phyloP scores from a whole-genome alignment of 768 basidiomycete genomes.

The Hebeloma cylindrosporum region DNA sequence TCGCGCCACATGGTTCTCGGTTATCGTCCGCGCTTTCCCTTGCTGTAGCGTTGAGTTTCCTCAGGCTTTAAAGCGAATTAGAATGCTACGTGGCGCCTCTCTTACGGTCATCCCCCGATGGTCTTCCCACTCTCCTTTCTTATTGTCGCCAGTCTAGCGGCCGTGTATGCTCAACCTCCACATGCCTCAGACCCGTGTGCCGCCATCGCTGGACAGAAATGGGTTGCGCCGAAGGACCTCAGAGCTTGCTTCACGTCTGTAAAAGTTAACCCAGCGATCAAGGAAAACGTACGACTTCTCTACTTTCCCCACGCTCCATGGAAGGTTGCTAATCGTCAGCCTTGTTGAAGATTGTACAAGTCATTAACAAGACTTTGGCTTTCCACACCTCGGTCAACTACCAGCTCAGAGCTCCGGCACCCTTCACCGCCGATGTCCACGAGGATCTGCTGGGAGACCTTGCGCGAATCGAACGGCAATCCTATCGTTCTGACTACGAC shows the following conservation, averaged over 20 bases:
- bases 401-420: conserved; percentile 51
- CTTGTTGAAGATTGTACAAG: conserved; percentile 50
- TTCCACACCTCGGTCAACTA: conserved; percentile 68
- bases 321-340: not conserved
- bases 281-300: conserved; percentile 47
- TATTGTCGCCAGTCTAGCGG: conserved; percentile 11
- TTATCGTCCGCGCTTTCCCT: conserved; percentile 11
- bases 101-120: conserved; percentile 8
- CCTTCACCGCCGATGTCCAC: conserved; percentile 54
- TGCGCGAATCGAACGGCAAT: conserved; percentile 43
- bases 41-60: conserved; percentile 1
- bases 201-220: conserved; percentile 52
- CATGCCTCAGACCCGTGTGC: conserved; percentile 48
- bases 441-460: conserved; percentile 55
- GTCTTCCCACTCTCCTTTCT: conserved; percentile 10
- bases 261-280: conserved; percentile 45
- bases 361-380: conserved; percentile 56
- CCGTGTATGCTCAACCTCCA: not conserved
- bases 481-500: conserved; percentile 53
- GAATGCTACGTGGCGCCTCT: not conserved
- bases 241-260: conserved; percentile 54
- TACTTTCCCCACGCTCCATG: not conserved
- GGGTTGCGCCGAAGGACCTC: conserved; percentile 53
- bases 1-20: conserved; percentile 17
- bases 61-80: conserved; percentile 1